phyloP scores from a whole-genome alignment of 768 basidiomycete species.

The Austroboletus festivus region DNA sequence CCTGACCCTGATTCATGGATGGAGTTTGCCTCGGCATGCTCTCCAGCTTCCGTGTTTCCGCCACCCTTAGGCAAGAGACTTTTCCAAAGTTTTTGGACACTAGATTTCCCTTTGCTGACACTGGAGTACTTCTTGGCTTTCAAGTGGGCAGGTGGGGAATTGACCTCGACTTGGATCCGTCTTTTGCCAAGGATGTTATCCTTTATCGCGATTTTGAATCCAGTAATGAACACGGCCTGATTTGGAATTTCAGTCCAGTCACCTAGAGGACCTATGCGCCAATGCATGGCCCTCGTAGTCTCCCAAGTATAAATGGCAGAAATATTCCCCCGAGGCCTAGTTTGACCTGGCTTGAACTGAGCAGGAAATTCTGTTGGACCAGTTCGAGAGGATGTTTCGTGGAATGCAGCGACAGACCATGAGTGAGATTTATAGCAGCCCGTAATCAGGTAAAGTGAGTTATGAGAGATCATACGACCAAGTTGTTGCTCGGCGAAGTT shows the following conservation, averaged over 20 bases:
- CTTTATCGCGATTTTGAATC: constrained; percentile 20
- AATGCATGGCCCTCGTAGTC: constrained; percentile 6
- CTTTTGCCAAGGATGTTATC: constrained; percentile 3
- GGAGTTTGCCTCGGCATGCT: neutral
- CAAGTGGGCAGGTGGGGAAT: no score
- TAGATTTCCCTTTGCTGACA: no score
- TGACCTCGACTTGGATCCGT: neutral
- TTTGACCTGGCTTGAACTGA: constrained; percentile 10
- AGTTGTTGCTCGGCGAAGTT: constrained; percentile 17
- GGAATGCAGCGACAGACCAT: constrained; percentile 28
- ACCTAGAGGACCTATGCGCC: constrained; percentile 4
- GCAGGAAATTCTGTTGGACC: constrained; percentile 5
- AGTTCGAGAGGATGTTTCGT: neutral
- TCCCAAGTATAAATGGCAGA: constrained; percentile 13
- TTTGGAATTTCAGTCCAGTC: constrained; percentile 2
- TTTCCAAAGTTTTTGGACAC: neutral
- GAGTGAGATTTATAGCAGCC: constrained; percentile 11
- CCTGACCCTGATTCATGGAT: neutral
- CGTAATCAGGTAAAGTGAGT: constrained; percentile 30
- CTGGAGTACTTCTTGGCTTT: no score
- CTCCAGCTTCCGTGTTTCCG: neutral
- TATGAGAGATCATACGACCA: constrained; percentile 14
- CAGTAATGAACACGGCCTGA: constrained; percentile 22
- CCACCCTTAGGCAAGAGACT: neutral
- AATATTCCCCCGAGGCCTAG: constrained; percentile 1